These are phyloP conservation scores for Mucuna pruriens DNA, from an alignment of 306 rosid genomes.

Conservation along the genomic window DNA sequence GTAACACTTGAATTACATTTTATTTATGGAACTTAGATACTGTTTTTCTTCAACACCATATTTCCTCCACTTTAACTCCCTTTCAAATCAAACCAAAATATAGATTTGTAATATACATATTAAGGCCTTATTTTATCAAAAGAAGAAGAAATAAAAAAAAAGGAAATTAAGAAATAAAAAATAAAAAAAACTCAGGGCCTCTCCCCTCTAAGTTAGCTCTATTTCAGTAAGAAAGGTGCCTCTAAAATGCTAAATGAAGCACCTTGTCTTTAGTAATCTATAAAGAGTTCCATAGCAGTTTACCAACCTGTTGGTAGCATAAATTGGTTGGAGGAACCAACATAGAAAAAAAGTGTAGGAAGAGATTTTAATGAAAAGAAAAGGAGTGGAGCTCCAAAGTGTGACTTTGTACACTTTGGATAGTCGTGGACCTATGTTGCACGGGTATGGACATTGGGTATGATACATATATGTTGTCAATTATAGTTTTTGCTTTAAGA, in stretches of 20 bases:
- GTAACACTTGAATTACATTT: background rate
- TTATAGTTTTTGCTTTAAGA: background rate
- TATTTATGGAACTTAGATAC: background rate
- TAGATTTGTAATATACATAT: background rate
- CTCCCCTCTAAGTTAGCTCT: background rate
- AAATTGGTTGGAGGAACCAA: background rate
- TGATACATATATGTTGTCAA: background rate
- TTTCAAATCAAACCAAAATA: background rate
- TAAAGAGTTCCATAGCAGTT: background rate
- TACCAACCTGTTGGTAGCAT: background rate
- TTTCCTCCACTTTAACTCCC: background rate
- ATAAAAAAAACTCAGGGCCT: background rate
- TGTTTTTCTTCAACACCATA: background rate
- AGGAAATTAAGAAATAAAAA: background rate
- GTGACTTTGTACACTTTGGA: background rate
- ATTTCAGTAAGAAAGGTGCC: background rate
- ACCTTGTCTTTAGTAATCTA: background rate
- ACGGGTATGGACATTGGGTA: background rate
- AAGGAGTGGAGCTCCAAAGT: background rate
- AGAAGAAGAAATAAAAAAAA: background rate
- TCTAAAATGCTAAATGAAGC: background rate
- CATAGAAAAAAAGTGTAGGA: background rate
- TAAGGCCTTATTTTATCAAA: background rate
- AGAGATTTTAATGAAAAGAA: background rate
- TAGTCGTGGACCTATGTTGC: background rate